phyloP scores from a whole-genome alignment of 2,329 filamentous ascomycete species.

The Xylaria polymorpha region DNA sequence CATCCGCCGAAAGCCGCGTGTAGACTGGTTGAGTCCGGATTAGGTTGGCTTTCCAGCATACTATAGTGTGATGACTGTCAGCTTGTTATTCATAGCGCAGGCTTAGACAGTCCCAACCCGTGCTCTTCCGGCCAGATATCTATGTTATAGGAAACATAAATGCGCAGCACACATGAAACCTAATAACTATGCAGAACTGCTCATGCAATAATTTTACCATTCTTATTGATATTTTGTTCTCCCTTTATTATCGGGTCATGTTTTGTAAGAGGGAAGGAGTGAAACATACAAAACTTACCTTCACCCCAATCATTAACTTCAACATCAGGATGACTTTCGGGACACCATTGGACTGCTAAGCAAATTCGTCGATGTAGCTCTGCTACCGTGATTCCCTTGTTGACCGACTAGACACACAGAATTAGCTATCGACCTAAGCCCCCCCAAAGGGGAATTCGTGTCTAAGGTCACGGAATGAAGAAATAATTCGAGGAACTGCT shows the following conservation, averaged over 20 bases:
- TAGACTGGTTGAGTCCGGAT: constrained; percentile 31
- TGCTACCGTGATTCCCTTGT: constrained; percentile 27
- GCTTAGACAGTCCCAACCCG: neutral
- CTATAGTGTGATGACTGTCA: constrained; percentile 2
- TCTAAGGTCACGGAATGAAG: neutral
- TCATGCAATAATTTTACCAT: neutral
- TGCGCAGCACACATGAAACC: neutral
- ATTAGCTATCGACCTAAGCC: neutral
- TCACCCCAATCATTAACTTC: neutral
- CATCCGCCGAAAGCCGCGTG: constrained; percentile 28
- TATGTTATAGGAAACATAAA: neutral
- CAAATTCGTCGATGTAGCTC: constrained; percentile 34
- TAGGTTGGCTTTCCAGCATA: neutral
- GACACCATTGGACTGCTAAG: constrained; percentile 22
- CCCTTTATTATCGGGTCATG: too few relatives aligned
- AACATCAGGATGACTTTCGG: neutral
- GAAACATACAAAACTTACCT: constrained; percentile 5
- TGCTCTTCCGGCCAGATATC: neutral
- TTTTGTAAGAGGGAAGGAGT: neutral
- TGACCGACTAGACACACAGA: neutral
- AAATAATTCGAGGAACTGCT: neutral
- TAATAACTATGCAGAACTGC: neutral
- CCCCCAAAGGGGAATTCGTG: neutral
- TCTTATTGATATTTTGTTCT: neutral
- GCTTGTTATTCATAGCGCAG: neutral